Base-by-base conservation (phyloP, 331 rosid genomes). In the Telfairia occidentalis region DNA sequence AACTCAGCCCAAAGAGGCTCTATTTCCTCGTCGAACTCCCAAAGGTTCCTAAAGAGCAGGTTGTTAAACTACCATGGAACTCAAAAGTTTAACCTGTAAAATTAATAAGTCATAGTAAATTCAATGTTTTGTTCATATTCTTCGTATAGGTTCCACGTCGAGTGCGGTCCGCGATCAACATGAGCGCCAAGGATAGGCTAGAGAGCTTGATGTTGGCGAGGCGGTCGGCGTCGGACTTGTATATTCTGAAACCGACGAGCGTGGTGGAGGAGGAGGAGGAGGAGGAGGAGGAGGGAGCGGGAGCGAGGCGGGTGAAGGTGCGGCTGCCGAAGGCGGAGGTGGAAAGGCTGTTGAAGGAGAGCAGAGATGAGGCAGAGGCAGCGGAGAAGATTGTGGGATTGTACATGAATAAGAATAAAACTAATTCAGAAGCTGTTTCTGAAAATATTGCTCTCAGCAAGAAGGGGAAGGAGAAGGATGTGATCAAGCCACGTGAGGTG, bases 21-120 rank as follows among this genome's bases (percentile, higher is more conserved):
- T 95, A 95, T 35, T 92, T 95, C 59, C 97, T 92, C 0, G 96
- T 95, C 45, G 90, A 95, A 65, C 73, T 90, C 32, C 96, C 99
- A 0, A 73, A 77, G 53, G 11, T 6, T 38, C 11, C 30, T 7
- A 81, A 63, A 0, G 88, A 84, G 80, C 74, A 37, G 37, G 37
- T 32, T 32, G 37, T 32, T 32, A 32, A 32, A 32, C 5, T 2
- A 32, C 37, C 5, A 32, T n/a, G n/a, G n/a, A n/a, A n/a, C n/a
- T n/a, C n/a, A n/a, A n/a, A 52, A 52, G 23, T n/a, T 53, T 42
- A 42, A 53, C n/a, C n/a, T n/a, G n/a, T n/a, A n/a, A n/a, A n/a
- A 0, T 2, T 53, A 7, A 53, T 21, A 7, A 10, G 5, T 53
- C 19, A 53, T 1, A 2, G 11, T 42, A 42, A 8, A 42, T 37